Evolutionary conservation across 768 basidiomycete species (phyloP).

Genomic region (Tricholoma sp.): DNA sequence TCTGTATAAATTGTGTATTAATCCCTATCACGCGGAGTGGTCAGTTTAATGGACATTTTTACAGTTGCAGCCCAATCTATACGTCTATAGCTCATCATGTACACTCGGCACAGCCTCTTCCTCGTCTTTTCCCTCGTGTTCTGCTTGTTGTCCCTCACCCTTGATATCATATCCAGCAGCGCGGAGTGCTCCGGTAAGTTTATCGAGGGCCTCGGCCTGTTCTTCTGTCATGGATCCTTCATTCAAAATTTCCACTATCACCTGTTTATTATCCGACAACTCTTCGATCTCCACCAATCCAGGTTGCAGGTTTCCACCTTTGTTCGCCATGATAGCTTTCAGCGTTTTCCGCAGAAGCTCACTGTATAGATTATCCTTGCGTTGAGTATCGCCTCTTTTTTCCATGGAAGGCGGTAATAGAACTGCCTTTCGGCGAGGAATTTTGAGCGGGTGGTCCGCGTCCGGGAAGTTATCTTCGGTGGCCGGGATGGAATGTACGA

Average conservation of each 20-base stretch:
- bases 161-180: slow-evolving; percentile 49
- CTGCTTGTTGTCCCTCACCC: slow-evolving; percentile 24
- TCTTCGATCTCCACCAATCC: slow-evolving; percentile 39
- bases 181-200: slow-evolving; percentile 45
- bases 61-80: neutral
- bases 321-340: slow-evolving; percentile 29
- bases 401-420: slow-evolving; percentile 33
- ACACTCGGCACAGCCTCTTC: slow-evolving; percentile 11
- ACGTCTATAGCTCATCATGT: slow-evolving; percentile 15
- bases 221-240: slow-evolving; percentile 34
- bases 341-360: slow-evolving; percentile 36
- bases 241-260: slow-evolving; percentile 41
- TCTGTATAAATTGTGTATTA: neutral
- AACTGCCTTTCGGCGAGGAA: slow-evolving; percentile 44
- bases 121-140: slow-evolving; percentile 25
- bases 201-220: slow-evolving; percentile 35
- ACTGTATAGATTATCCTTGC: slow-evolving; percentile 19
- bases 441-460: slow-evolving; percentile 51
- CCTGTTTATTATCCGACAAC: slow-evolving; percentile 33
- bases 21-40: neutral
- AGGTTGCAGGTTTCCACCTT: slow-evolving; percentile 13
- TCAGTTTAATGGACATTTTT: slow-evolving; percentile 2
- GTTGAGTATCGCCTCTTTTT: slow-evolving; percentile 8
- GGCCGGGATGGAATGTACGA: slow-evolving; percentile 41
- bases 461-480: slow-evolving; percentile 33